A percentile compares a stretch with the other conserved stretches of the same genome.
phyloP scores from a whole-genome alignment of 2,329 filamentous ascomycete genomes.

The Dothideomycetidae sp. region DNA sequence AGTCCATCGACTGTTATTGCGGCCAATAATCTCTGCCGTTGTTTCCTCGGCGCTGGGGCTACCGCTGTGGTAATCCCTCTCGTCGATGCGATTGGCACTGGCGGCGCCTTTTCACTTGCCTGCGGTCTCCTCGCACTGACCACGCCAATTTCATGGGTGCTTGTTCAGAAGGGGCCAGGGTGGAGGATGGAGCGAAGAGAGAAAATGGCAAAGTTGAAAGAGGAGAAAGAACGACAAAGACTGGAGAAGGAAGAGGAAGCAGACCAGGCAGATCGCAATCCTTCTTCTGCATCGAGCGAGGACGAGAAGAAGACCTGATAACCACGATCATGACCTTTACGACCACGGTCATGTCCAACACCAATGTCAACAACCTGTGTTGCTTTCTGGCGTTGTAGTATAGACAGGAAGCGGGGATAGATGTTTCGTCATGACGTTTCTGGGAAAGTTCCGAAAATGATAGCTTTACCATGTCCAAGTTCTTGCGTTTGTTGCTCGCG shows the following conservation, averaged over 20 bases:
- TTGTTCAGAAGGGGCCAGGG: constrained; percentile 27
- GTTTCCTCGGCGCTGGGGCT: constrained; percentile 24
- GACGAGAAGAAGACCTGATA: constrained; percentile 2
- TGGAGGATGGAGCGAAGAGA: constrained; percentile 31
- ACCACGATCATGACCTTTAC: too few relatives aligned
- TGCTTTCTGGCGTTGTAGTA: too few relatives aligned
- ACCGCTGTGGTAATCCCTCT: constrained; percentile 28
- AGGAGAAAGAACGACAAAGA: constrained; percentile 7
- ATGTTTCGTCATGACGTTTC: background rate
- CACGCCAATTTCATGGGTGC: constrained; percentile 28
- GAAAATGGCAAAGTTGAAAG: constrained; percentile 16
- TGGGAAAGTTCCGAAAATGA: constrained; percentile 6
- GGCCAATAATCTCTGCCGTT: constrained; percentile 23
- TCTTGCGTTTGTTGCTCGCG: constrained; percentile 5
- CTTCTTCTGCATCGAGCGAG: background rate
- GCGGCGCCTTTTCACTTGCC: constrained; percentile 35
- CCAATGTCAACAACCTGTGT: too few relatives aligned
- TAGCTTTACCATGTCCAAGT: constrained; percentile 2
- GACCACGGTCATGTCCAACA: background rate
- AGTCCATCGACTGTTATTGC: constrained; percentile 29
- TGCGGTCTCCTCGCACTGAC: constrained; percentile 26
- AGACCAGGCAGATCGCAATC: background rate
- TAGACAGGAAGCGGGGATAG: too few relatives aligned
- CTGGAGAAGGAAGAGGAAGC: constrained; percentile 5
- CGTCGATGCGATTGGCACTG: constrained; percentile 29